Conservation (phyloP, 164 flowering plant genomes). For the Liquidambar formosana region DNA sequence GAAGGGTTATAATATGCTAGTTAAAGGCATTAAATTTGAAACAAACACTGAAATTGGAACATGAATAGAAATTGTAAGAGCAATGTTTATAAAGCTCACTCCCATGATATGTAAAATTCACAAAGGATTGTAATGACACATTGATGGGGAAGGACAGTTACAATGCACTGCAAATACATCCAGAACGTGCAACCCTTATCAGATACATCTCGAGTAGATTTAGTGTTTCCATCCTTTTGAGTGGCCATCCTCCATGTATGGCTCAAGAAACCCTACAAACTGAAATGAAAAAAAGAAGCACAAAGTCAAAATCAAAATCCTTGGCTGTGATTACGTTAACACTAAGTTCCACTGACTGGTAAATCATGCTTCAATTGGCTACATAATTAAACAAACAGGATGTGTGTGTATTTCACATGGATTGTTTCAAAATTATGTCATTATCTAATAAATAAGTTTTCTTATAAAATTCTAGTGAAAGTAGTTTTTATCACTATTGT, state of each 20-base stretch:
- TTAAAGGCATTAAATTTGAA: too few species aligned
- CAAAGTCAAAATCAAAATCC: background rate
- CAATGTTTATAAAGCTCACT: too few species aligned
- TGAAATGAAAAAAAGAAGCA: conserved; percentile 25
- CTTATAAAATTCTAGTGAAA: background rate
- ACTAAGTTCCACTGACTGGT: background rate
- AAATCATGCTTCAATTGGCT: background rate
- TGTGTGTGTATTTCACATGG: background rate
- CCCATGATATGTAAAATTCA: too few species aligned
- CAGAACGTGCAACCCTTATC: too few species aligned
- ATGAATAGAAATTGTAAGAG: too few species aligned
- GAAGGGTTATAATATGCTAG: too few species aligned
- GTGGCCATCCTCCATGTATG: conserved; percentile 72
- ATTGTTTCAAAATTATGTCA: background rate
- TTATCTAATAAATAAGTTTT: background rate
- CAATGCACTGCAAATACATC: too few species aligned
- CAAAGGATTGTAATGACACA: too few species aligned
- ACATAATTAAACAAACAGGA: background rate
- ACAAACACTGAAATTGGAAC: too few species aligned
- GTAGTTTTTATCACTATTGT: background rate
- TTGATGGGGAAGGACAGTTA: too few species aligned
- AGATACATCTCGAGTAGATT: background rate
- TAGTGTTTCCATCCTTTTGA: conserved; percentile 66
- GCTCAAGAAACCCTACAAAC: conserved; percentile 92
- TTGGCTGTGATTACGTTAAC: background rate